Conservation (phyloP, 345 rosid genomes). For the Passiflora organensis region DNA sequence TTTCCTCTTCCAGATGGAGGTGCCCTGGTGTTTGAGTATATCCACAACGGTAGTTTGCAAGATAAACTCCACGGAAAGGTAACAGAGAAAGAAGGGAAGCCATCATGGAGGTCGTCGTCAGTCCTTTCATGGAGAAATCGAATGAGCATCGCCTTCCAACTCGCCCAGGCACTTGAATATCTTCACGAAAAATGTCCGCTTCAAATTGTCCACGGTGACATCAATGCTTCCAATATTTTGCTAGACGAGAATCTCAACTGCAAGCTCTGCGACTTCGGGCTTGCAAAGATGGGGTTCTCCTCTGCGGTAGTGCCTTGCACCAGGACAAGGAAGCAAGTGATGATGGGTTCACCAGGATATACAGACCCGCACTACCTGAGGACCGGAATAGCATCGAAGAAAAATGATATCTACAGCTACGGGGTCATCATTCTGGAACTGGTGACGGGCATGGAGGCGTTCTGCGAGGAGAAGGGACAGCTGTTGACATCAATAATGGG, state of each 20-base stretch:
- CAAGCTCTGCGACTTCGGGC: constrained; percentile 89
- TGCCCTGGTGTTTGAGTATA: constrained; percentile 63
- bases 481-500: constrained; percentile 41
- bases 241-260: constrained; percentile 59
- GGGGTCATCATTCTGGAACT: constrained; percentile 77
- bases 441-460: constrained; percentile 68
- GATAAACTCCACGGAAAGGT: constrained; percentile 60
- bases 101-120: constrained; percentile 1
- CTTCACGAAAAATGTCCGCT: constrained; percentile 66
- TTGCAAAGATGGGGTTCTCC: constrained; percentile 80
- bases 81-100: not conserved
- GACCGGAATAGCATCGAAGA: constrained; percentile 75
- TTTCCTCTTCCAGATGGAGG: constrained; percentile 71
- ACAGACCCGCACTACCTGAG: constrained; percentile 81
- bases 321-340: constrained; percentile 39
- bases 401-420: constrained; percentile 74
- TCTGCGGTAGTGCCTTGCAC: constrained; percentile 48
- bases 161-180: constrained; percentile 67
- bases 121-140: constrained; percentile 62
- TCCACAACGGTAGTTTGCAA: constrained; percentile 68
- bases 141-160: constrained; percentile 55
- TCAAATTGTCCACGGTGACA: constrained; percentile 79
- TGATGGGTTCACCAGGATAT: constrained; percentile 84
- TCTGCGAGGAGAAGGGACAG: constrained; percentile 53
- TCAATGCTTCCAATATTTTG: constrained; percentile 71